phyloP scores from a whole-genome alignment of 2,329 filamentous ascomycete genomes.

The Blastomyces parvus region DNA sequence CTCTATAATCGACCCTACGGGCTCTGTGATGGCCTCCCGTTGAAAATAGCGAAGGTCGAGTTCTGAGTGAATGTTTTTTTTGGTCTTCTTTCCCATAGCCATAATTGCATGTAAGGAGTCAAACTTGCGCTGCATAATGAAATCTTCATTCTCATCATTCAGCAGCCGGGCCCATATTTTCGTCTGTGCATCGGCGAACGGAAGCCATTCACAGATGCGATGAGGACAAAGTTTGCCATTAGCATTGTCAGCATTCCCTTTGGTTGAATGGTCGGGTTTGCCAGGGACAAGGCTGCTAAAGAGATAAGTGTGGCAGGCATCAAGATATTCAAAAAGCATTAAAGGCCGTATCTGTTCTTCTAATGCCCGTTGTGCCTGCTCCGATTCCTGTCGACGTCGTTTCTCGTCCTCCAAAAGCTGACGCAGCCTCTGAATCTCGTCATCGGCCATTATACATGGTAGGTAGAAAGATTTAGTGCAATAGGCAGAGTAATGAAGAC shows the following conservation, averaged over 20 bases:
- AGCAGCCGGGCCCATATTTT: slow-evolving; percentile 9
- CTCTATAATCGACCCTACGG: slow-evolving; percentile 10
- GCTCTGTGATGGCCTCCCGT: slow-evolving; percentile 10
- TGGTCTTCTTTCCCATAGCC: slow-evolving; percentile 8
- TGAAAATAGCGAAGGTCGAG: slow-evolving; percentile 15
- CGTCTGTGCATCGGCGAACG: slow-evolving; percentile 11
- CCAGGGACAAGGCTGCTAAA: no score
- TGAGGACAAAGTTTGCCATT: slow-evolving; percentile 15
- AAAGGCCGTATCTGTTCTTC: not conserved
- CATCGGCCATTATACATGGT: not conserved
- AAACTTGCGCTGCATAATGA: slow-evolving; percentile 12
- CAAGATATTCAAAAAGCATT: not conserved
- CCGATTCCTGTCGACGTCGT: not conserved
- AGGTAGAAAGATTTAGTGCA: not conserved
- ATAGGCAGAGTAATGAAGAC: not conserved
- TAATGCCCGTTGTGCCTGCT: not conserved
- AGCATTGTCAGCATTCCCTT: not conserved
- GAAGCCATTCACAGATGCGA: slow-evolving; percentile 11
- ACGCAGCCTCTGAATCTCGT: slow-evolving; percentile 3
- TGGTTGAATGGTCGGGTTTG: not conserved
- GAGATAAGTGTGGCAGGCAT: no score
- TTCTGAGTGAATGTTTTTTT: slow-evolving; percentile 13
- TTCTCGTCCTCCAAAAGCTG: not conserved
- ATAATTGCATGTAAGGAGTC: slow-evolving; percentile 11
- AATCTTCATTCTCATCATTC: slow-evolving; percentile 6